These are phyloP conservation scores for Penicillium parvum DNA, from an alignment of 495 filamentous ascomycete genomes.

Conservation along the genomic window DNA sequence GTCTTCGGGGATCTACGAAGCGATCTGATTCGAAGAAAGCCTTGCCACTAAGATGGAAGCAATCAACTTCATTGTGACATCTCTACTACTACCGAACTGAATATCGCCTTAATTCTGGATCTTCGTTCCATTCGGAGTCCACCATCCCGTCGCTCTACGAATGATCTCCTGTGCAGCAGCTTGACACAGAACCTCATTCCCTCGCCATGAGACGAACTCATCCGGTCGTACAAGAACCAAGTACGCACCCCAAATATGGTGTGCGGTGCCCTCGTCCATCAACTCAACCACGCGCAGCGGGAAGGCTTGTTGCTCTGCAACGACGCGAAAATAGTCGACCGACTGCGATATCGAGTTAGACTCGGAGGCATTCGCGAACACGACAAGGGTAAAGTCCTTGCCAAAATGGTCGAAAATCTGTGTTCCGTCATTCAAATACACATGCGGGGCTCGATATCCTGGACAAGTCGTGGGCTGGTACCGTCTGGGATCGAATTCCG, in stretches of 20 bases:
- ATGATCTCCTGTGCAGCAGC: background rate
- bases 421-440: slow-evolving; percentile 22
- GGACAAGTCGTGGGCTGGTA: slow-evolving; percentile 24
- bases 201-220: slow-evolving; percentile 14
- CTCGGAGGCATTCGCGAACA: slow-evolving; percentile 7
- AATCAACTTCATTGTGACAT: too few species aligned
- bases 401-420: slow-evolving; percentile 20
- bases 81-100: too few species aligned
- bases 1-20: too few species aligned
- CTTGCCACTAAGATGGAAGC: too few species aligned
- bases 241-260: slow-evolving; percentile 6
- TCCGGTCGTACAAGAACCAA: slow-evolving; percentile 17
- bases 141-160: background rate
- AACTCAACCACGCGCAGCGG: background rate
- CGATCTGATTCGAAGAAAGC: too few species aligned
- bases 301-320: background rate
- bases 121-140: too few species aligned
- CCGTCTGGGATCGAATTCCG: slow-evolving; percentile 2
- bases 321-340: background rate
- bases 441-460: slow-evolving; percentile 25
- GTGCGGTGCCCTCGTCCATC: background rate
- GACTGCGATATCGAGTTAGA: background rate
- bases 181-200: background rate
- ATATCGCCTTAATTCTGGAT: too few species aligned
- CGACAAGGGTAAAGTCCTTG: slow-evolving; percentile 24